Base-by-base conservation (phyloP, 164 flowering plant species). In the Magnolia officinalis region DNA sequence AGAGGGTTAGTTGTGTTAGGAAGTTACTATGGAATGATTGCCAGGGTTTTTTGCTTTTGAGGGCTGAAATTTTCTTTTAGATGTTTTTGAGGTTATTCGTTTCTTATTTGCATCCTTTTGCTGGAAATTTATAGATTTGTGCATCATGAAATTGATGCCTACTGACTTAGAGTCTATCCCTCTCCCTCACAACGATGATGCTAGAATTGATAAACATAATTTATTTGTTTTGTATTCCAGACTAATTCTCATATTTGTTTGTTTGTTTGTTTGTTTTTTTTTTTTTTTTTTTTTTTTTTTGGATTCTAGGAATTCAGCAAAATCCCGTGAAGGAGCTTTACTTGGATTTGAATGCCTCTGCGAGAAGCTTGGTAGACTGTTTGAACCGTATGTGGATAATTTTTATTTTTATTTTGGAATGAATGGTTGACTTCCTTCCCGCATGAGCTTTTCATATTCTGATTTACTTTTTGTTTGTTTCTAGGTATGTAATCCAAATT, bases 311-410 rank as follows among this genome's bases (percentile, higher is more conserved):
- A 91, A 82, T 80, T 94, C 98, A 71, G 99, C 98, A 76, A 96
- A 93, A 81, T 79, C 89, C 68, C 96, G 99, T 75, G 99, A 96
- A 88, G 99, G 99, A 70, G 91, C 98, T 69, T 74, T 96, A 66
- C 89, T 96, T 71, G 98, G 88, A 78, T 96, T 96, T 85, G 99
- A 96, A 83, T 96, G 99, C 83, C 88, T 96, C 19, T 96, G 99
- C 83, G 99, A 96, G 79, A 91, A 85, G 82, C 96, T 96, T 66
- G 98, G 99, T 70, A 88, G 84, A 82, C 80, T 96, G 72, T 96
- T 96, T 91, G 99, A 96, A 80, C 99, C 99, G 99, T 96, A 90
- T 72, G 97, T 85, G 2, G 10, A 63, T 1, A 51, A 2, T 51
- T 74, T 20, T 61, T 74, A 3, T 37, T 37, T 37, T 37, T 37